Conservation (phyloP, 2,329 filamentous ascomycete species). For the Talaromyces funiculosus region DNA sequence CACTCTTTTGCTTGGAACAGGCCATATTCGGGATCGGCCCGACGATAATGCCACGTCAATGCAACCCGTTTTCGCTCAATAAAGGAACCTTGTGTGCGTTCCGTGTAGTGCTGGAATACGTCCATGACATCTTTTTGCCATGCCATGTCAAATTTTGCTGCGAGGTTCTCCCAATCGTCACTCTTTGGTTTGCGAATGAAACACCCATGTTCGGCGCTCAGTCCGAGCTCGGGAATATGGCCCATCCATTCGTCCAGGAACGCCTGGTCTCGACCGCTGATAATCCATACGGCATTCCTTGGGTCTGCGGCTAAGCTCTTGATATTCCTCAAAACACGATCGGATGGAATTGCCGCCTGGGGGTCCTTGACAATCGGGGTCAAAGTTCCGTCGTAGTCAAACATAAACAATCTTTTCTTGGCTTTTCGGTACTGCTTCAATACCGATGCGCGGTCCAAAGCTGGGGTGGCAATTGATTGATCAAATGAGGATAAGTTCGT, state of each 20-base stretch:
- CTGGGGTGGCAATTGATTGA: slow-evolving; percentile 69
- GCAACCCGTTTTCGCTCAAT: slow-evolving; percentile 93
- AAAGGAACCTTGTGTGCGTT: slow-evolving; percentile 80
- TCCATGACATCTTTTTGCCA: slow-evolving; percentile 85
- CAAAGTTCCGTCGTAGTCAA: slow-evolving; percentile 95
- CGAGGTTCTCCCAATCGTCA: slow-evolving; percentile 80
- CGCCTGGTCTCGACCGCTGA: slow-evolving; percentile 86
- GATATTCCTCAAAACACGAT: slow-evolving; percentile 72
- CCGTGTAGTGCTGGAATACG: slow-evolving; percentile 82
- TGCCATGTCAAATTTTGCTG: slow-evolving; percentile 79
- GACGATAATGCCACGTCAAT: slow-evolving; percentile 94
- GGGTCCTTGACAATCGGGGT: slow-evolving; percentile 94
- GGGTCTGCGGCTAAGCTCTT: slow-evolving; percentile 73
- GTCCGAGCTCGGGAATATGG: slow-evolving; percentile 82
- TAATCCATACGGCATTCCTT: slow-evolving; percentile 93
- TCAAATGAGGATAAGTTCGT: slow-evolving; percentile 73
- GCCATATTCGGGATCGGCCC: slow-evolving; percentile 80
- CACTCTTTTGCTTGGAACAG: slow-evolving; percentile 73
- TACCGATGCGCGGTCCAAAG: slow-evolving; percentile 68
- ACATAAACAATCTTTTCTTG: slow-evolving; percentile 86
- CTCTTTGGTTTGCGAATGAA: slow-evolving; percentile 79
- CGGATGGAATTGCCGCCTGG: slow-evolving; percentile 78
- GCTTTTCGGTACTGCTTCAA: slow-evolving; percentile 69
- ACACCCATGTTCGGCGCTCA: slow-evolving; percentile 94
- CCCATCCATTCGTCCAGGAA: slow-evolving; percentile 89